Conservation (phyloP, 495 filamentous ascomycete genomes). For the Penicillium parvum region DNA sequence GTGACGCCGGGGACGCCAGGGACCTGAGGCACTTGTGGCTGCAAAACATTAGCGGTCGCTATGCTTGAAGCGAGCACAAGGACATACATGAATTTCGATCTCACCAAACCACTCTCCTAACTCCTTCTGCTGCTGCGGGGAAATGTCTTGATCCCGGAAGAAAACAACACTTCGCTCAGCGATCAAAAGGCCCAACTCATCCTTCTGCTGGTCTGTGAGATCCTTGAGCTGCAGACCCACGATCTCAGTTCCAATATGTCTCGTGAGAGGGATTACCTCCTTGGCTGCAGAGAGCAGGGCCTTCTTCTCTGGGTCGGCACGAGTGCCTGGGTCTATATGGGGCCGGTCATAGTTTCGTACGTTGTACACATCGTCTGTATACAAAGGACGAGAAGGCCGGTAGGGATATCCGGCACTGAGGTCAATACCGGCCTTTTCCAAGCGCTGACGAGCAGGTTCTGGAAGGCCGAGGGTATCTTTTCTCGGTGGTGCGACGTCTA, state of each 20-base stretch:
- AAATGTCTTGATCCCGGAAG: constrained; percentile 68
- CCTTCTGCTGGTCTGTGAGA: constrained; percentile 60
- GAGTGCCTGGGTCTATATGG: constrained; percentile 57
- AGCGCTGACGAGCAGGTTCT: constrained; percentile 45
- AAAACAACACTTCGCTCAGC: constrained; percentile 73
- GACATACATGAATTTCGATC: constrained; percentile 60
- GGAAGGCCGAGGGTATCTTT: constrained; percentile 62
- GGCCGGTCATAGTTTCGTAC: constrained; percentile 55
- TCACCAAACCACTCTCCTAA: constrained; percentile 64
- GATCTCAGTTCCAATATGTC: constrained; percentile 68
- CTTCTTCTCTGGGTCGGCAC: constrained; percentile 65
- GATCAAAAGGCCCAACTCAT: constrained; percentile 67
- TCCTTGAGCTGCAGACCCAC: constrained; percentile 67
- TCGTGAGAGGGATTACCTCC: constrained; percentile 60
- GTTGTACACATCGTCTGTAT: constrained; percentile 60
- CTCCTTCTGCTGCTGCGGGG: constrained; percentile 63
- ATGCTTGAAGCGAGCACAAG: not conserved
- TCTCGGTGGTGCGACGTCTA: constrained; percentile 53
- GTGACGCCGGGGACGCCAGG: constrained; percentile 61
- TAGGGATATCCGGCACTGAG: constrained; percentile 64
- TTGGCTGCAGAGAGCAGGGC: constrained; percentile 59
- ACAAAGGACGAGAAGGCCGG: constrained; percentile 59
- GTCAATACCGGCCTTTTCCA: constrained; percentile 62
- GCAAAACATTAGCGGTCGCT: not conserved
- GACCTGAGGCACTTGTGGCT: constrained; percentile 68